A percentile compares a stretch with the other conserved stretches of the same genome.
These are phyloP conservation scores for Pythium apleroticum DNA, from an alignment of 352 stramenopile genomes.

Conservation along the genomic window DNA sequence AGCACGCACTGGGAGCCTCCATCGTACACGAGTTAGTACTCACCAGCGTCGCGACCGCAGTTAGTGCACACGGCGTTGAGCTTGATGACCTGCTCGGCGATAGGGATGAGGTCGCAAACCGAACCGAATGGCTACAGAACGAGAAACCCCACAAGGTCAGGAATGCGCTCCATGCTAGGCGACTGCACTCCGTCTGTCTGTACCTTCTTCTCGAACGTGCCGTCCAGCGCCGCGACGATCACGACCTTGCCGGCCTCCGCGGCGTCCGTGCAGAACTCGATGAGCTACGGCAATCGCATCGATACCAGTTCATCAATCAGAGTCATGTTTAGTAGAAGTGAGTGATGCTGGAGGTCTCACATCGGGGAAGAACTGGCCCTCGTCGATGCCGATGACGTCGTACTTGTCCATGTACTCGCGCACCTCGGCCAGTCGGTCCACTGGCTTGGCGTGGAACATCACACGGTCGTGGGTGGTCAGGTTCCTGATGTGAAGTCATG, in stretches of 20 bases:
- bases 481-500: conserved; percentile 36
- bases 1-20: not conserved
- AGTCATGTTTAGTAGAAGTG: not conserved
- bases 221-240: conserved; percentile 72
- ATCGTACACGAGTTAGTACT: no score
- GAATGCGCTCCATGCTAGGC: no score
- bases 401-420: conserved; percentile 56
- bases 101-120: conserved; percentile 70
- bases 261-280: conserved; percentile 74
- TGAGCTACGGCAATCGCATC: conserved; percentile 34
- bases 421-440: conserved; percentile 57
- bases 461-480: conserved; percentile 79
- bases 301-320: conserved; percentile 5
- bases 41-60: conserved; percentile 73
- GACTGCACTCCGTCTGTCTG: not conserved
- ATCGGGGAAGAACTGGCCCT: conserved; percentile 86
- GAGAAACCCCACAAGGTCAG: no score
- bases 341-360: conserved; percentile 27
- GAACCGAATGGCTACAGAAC: conserved; percentile 59
- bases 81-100: conserved; percentile 79
- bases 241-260: conserved; percentile 76
- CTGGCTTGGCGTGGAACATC: conserved; percentile 63
- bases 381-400: conserved; percentile 86
- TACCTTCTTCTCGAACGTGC: conserved; percentile 77
- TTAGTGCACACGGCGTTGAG: conserved; percentile 81